Conservation (phyloP, 257 asterid genomes). For the Lantana camara region DNA sequence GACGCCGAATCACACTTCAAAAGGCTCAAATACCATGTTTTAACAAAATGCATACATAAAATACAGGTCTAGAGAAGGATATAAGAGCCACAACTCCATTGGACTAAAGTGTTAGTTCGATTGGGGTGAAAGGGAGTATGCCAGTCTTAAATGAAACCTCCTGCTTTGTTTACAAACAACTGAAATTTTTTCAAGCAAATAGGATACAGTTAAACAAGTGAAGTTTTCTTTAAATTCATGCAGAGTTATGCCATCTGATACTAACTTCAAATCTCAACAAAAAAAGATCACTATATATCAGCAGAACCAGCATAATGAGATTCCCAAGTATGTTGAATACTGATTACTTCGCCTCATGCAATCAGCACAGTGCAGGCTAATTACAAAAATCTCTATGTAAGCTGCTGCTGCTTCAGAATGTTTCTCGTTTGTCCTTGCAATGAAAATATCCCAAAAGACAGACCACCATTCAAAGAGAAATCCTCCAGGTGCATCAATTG, state of each 20-base stretch:
- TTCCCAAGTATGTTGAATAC: not conserved
- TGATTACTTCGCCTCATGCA: conserved; percentile 8
- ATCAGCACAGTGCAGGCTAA: not conserved
- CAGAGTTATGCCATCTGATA: too few relatives aligned
- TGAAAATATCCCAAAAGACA: too few relatives aligned
- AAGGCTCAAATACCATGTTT: conserved; percentile 73
- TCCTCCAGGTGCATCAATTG: too few relatives aligned
- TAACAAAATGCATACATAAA: conserved; percentile 19
- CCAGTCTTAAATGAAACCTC: conserved; percentile 13
- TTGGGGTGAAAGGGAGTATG: not conserved
- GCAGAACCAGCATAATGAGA: conserved; percentile 10
- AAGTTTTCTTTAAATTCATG: too few relatives aligned
- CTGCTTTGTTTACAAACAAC: not conserved
- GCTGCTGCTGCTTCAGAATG: too few relatives aligned
- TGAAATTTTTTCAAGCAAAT: conserved; percentile 4
- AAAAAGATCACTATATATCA: too few relatives aligned
- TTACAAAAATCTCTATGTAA: too few relatives aligned
- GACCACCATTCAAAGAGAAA: too few relatives aligned
- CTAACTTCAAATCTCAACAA: too few relatives aligned
- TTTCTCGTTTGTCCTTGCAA: too few relatives aligned
- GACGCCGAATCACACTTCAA: too few relatives aligned
- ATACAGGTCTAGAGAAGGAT: not conserved
- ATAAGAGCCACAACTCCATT: conserved; percentile 3
- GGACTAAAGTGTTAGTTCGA: not conserved
- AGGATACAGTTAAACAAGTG: too few relatives aligned